Evolutionary conservation across 2,329 filamentous ascomycete species (phyloP).

Genomic region (Fusarium musae): DNA sequence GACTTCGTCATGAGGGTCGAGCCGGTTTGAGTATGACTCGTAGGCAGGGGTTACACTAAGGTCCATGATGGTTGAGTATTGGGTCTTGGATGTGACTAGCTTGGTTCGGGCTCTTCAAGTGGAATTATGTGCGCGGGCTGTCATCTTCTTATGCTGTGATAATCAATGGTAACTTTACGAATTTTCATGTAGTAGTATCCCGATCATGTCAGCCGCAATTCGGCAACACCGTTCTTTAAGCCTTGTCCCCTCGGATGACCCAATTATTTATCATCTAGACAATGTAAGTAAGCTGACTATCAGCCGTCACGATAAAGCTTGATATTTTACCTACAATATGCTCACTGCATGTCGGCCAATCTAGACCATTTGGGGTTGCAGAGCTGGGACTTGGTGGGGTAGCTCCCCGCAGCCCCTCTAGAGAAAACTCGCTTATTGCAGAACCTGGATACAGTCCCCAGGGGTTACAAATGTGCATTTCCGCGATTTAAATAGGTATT

Average conservation of each 20-base stretch:
- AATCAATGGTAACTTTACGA: not conserved
- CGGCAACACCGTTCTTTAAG: not conserved
- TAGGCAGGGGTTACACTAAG: not conserved
- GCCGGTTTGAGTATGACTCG: constrained; percentile 14
- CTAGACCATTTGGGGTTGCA: not conserved
- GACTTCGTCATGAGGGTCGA: constrained; percentile 9
- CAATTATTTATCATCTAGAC: not conserved
- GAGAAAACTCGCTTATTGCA: not conserved
- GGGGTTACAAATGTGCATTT: too few species aligned
- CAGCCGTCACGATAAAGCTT: not conserved
- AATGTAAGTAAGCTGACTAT: not conserved
- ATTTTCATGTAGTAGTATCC: not conserved
- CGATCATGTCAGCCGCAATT: not conserved
- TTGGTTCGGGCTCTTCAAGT: not conserved
- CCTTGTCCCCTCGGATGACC: not conserved
- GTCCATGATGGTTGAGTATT: not conserved
- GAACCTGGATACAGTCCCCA: too few species aligned
- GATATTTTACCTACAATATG: not conserved
- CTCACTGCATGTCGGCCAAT: not conserved
- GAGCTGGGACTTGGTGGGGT: not conserved
- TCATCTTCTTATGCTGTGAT: not conserved
- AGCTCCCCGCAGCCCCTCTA: not conserved
- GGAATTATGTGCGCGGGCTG: not conserved
- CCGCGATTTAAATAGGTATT: too few species aligned
- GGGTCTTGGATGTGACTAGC: not conserved